Evolutionary conservation across 345 rosid genomes (phyloP).

Genomic region (Arabidopsis thaliana): DNA sequence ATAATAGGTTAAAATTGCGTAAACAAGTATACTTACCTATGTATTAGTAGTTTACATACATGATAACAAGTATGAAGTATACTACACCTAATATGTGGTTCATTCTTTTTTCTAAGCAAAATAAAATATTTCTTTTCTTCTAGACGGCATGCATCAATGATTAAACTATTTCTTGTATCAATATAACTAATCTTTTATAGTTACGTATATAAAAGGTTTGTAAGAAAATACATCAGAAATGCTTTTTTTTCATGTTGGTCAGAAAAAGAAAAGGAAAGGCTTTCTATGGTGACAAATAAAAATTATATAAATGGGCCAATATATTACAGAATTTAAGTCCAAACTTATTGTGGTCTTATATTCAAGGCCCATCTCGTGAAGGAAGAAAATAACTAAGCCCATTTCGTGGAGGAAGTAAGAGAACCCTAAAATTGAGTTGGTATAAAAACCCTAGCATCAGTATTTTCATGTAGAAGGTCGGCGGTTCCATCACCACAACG

Average conservation of each 20-base stretch:
- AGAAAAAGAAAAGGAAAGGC: background rate
- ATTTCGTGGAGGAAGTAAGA: background rate
- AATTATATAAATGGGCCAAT: background rate
- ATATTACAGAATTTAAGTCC: background rate
- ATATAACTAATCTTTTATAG: background rate
- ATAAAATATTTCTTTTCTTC: background rate
- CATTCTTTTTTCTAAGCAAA: background rate
- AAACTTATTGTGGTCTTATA: background rate
- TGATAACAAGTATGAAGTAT: background rate
- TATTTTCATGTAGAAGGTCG: background rate
- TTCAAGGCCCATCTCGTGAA: background rate
- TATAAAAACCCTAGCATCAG: constrained; percentile 23
- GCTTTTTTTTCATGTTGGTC: background rate
- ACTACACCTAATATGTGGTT: background rate
- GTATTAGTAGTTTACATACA: background rate
- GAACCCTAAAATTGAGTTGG: constrained; percentile 25
- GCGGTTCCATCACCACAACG: constrained; percentile 15
- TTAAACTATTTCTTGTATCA: background rate
- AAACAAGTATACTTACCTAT: background rate
- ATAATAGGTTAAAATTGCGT: background rate
- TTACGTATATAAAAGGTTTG: background rate
- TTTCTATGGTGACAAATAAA: too few species aligned
- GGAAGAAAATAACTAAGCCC: background rate
- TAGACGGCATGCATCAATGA: background rate
- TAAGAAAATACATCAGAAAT: background rate